phyloP scores from a whole-genome alignment of 192 early-diverging fungal genomes.

The Linnemannia exigua region DNA sequence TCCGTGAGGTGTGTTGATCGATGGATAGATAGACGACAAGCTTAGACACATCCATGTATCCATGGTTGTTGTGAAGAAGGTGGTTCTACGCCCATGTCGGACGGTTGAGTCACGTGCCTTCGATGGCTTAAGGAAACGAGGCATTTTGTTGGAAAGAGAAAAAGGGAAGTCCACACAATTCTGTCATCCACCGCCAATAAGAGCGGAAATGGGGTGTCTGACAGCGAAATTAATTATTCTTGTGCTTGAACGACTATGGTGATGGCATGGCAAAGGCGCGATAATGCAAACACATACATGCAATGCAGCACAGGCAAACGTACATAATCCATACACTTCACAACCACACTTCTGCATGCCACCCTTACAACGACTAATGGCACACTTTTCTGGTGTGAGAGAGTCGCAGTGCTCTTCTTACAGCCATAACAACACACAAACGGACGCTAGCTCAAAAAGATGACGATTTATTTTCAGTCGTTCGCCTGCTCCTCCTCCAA shows the following conservation, averaged over 20 bases:
- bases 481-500: neutral
- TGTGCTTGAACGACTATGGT: too few species aligned
- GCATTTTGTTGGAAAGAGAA: conserved; percentile 41
- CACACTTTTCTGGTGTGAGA: too few species aligned
- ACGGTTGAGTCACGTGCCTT: conserved; percentile 32
- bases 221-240: neutral
- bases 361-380: too few species aligned
- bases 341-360: too few species aligned
- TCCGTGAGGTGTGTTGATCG: conserved; percentile 5
- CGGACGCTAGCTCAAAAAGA: neutral
- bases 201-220: neutral
- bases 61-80: neutral
- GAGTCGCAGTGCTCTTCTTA: too few species aligned
- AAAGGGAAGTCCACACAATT: conserved; percentile 10
- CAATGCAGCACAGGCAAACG: too few species aligned
- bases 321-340: too few species aligned
- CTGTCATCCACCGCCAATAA: neutral
- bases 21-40: conserved; percentile 25
- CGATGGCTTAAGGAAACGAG: conserved; percentile 46
- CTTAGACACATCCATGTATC: conserved; percentile 1
- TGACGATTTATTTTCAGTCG: conserved; percentile 3
- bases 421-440: too few species aligned
- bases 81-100: neutral
- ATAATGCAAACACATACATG: too few species aligned
- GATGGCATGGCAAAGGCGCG: too few species aligned